These are phyloP conservation scores for Jaltomata sinuosa DNA, from an alignment of 257 asterid genomes.

Conservation along the genomic window DNA sequence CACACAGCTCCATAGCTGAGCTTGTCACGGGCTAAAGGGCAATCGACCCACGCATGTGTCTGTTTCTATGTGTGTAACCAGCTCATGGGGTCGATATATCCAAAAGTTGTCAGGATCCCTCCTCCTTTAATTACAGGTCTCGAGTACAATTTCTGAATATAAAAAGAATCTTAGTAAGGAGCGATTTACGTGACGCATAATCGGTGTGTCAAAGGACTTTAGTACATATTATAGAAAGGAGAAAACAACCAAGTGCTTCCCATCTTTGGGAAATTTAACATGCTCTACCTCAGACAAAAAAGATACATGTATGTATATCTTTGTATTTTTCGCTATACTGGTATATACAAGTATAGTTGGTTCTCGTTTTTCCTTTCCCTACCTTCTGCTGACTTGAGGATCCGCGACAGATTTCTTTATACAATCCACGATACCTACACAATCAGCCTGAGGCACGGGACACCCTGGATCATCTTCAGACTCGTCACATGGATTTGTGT, in stretches of 20 bases:
- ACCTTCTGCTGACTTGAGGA: slow-evolving; percentile 14
- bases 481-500: slow-evolving; percentile 24
- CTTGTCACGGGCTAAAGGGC: background rate
- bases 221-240: background rate
- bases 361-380: background rate
- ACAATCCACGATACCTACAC: slow-evolving; percentile 77
- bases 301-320: background rate
- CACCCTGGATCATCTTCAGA: slow-evolving; percentile 34
- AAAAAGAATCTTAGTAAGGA: background rate
- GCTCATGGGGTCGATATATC: background rate
- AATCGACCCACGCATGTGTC: too few relatives aligned
- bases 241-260: background rate
- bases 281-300: background rate
- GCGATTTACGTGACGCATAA: too few relatives aligned
- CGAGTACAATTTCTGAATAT: background rate
- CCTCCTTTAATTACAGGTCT: background rate
- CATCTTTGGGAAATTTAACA: background rate
- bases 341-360: slow-evolving; percentile 1
- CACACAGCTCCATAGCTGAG: background rate
- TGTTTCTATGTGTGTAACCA: too few relatives aligned
- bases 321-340: background rate
- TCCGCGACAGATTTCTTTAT: slow-evolving; percentile 52
- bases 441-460: slow-evolving; percentile 34
- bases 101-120: background rate
- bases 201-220: too few relatives aligned